Percentiles rank a stretch among this genome's conserved stretches.
Evolutionary conservation across 2,329 filamentous ascomycete species (phyloP).

Genomic region (Alternaria brassicae): DNA sequence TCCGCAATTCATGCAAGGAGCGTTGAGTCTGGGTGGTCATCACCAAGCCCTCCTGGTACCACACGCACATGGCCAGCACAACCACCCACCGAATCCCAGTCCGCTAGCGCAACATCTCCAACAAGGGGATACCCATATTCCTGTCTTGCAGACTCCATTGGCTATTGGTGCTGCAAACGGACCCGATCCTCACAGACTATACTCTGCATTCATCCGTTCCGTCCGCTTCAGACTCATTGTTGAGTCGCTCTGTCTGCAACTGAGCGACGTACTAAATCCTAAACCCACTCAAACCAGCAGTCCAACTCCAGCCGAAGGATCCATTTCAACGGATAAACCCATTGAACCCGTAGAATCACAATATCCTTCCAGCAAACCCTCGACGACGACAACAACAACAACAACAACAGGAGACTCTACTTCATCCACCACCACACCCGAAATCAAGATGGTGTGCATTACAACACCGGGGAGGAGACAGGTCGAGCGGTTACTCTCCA

Average conservation of each 20-base stretch:
- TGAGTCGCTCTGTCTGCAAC: slow-evolving; percentile 43
- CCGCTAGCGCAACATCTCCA: slow-evolving; percentile 24
- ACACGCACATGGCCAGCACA: slow-evolving; percentile 21
- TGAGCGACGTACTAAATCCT: slow-evolving; percentile 34
- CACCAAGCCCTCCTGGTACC: slow-evolving; percentile 4
- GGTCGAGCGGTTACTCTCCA: slow-evolving; percentile 56
- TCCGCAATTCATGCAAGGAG: slow-evolving; percentile 30
- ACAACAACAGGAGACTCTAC: neutral
- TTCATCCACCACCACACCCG: slow-evolving; percentile 4
- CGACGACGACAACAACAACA: neutral
- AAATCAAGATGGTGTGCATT: slow-evolving; percentile 49
- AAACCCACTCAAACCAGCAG: neutral
- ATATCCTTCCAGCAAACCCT: neutral
- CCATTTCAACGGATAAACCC: too few relatives aligned
- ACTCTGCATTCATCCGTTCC: slow-evolving; percentile 45
- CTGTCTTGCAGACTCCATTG: neutral
- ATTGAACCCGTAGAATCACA: neutral
- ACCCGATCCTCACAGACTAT: slow-evolving; percentile 21
- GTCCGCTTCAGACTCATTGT: slow-evolving; percentile 48
- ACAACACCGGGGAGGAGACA: slow-evolving; percentile 49
- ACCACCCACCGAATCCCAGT: slow-evolving; percentile 17
- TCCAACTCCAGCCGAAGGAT: too few relatives aligned
- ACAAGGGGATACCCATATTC: neutral
- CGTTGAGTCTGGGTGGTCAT: slow-evolving; percentile 2
- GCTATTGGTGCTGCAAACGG: neutral